phyloP scores from a whole-genome alignment of 1,139 yeast genomes.

The Geotrichum bryndzae region DNA sequence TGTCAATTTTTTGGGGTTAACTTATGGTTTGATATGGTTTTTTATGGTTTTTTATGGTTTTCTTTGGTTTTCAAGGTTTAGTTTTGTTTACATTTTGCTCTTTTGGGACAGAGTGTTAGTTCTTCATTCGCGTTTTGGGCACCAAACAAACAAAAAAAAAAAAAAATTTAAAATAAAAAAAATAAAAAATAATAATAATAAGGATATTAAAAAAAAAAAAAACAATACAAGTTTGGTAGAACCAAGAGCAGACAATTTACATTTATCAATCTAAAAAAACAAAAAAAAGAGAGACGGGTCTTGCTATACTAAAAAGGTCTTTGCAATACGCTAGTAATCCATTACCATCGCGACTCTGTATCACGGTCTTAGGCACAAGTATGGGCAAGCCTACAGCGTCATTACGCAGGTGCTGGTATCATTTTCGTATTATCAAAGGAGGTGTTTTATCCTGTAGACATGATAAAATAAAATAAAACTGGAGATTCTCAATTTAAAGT shows the following conservation, averaged over 20 bases:
- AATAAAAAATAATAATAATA: not conserved
- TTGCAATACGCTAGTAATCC: not conserved
- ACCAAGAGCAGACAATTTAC: no score
- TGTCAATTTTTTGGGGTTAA: not conserved
- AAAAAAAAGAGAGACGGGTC: not conserved
- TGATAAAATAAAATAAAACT: not conserved
- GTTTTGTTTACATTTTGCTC: not conserved
- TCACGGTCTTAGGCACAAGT: not conserved
- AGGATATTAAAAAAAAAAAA: no score
- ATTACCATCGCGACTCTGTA: not conserved
- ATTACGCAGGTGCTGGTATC: not conserved
- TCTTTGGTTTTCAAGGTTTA: not conserved
- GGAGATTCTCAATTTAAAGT: not conserved
- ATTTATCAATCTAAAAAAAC: no score
- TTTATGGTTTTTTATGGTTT: not conserved
- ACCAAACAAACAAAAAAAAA: not conserved
- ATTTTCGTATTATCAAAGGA: not conserved
- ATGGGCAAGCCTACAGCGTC: not conserved
- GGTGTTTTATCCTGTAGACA: not conserved
- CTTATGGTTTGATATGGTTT: not conserved
- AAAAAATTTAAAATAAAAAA: not conserved
- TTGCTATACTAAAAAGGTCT: not conserved
- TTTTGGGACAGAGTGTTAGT: not conserved
- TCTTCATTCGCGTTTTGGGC: not conserved
- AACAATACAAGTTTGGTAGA: not conserved